Conservation (phyloP, 805 yeast species). For the Kluyveromyces aestuarii region DNA sequence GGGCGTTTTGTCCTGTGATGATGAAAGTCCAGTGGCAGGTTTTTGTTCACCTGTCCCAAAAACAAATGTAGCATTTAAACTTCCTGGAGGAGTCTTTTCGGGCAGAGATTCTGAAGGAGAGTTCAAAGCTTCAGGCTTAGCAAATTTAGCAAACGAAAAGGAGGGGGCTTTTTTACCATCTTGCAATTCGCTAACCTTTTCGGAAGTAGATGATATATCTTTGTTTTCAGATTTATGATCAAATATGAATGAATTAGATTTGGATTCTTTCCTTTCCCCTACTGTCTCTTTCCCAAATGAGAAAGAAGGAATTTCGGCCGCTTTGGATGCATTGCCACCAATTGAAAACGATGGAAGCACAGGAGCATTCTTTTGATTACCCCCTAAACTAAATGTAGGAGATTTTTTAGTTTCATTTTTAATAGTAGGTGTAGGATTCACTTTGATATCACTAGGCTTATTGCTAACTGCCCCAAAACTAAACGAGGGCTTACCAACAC, state of each 20-base stretch:
- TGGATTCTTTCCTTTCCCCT: not conserved
- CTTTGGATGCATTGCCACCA: not conserved
- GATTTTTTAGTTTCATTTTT: not conserved
- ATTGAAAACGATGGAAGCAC: not conserved
- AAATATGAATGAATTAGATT: not conserved
- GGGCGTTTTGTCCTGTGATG: not conserved
- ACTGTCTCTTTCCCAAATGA: not conserved
- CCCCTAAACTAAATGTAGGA: not conserved
- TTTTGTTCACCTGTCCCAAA: not conserved
- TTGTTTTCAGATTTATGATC: not conserved
- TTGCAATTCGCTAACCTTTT: not conserved
- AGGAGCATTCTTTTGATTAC: not conserved
- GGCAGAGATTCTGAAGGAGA: not conserved
- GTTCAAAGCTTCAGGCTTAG: not conserved
- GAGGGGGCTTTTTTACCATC: not conserved
- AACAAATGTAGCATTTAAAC: not conserved
- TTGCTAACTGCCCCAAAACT: not conserved
- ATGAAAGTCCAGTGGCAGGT: not conserved
- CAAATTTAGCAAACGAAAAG: constrained; percentile 1
- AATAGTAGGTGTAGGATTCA: not conserved
- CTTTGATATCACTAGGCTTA: not conserved
- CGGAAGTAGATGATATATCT: not conserved
- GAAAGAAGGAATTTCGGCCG: constrained; percentile 1
- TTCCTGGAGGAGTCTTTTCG: not conserved
- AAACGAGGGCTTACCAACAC: not conserved